A percentile compares a stretch with the other conserved stretches of the same genome.
Conservation (phyloP, 495 filamentous ascomycete species). For the Hapsidospora chrysogenum region DNA sequence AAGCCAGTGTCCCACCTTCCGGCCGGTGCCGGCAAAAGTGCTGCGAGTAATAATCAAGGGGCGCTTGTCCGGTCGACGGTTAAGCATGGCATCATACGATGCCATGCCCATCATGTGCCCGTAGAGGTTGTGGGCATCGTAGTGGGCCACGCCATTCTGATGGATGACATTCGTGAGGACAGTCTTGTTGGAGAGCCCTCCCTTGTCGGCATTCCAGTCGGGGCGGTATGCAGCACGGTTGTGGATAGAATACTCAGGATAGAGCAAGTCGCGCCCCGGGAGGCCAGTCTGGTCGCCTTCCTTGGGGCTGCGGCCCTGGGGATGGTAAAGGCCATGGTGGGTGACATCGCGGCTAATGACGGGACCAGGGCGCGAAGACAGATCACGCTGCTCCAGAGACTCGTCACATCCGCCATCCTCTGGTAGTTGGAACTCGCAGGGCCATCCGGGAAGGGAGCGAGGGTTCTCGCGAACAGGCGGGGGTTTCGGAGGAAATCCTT, state of each 20-base stretch:
- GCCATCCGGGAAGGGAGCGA: slow-evolving; percentile 52
- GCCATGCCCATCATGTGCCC: slow-evolving; percentile 67
- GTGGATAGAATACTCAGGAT: slow-evolving; percentile 58
- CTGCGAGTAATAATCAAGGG: slow-evolving; percentile 72
- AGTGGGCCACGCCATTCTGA: slow-evolving; percentile 52
- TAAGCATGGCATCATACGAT: slow-evolving; percentile 50
- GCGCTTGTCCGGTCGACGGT: slow-evolving; percentile 45
- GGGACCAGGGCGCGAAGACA: background rate
- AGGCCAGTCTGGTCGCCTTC: slow-evolving; percentile 25
- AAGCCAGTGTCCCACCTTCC: slow-evolving; percentile 72
- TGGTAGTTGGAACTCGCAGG: slow-evolving; percentile 49
- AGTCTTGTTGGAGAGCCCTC: slow-evolving; percentile 54
- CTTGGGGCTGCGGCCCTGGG: slow-evolving; percentile 1
- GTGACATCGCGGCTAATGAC: background rate
- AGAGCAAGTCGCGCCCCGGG: slow-evolving; percentile 46
- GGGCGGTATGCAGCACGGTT: slow-evolving; percentile 39
- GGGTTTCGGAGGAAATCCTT: slow-evolving; percentile 46
- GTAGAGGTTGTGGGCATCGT: slow-evolving; percentile 74
- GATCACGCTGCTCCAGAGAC: slow-evolving; percentile 8
- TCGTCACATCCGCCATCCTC: slow-evolving; percentile 23
- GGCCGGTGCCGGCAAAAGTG: slow-evolving; percentile 69
- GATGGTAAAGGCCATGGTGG: background rate
- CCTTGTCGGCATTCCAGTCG: slow-evolving; percentile 30
- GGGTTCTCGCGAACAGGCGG: slow-evolving; percentile 43
- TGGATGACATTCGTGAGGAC: slow-evolving; percentile 62